Evolutionary conservation across 78 protist species (phyloP).

Genomic region (Chrysochromulina parva): DNA sequence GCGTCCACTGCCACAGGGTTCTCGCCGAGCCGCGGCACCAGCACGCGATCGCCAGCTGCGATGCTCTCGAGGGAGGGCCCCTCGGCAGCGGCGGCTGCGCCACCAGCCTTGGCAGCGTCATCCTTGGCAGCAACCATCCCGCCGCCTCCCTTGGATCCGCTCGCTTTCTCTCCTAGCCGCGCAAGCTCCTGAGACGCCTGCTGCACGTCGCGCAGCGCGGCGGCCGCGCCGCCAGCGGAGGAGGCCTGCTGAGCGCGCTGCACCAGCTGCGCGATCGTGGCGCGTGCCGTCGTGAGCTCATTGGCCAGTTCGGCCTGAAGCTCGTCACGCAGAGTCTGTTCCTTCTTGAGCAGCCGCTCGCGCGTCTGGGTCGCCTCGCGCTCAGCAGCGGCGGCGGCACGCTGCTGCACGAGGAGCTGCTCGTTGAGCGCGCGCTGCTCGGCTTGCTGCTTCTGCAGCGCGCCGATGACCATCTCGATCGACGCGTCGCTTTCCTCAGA

Average conservation of each 20-base stretch:
- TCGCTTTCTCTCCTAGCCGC: no score
- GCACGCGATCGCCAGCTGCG: neutral
- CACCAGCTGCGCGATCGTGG: neutral
- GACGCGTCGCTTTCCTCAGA: neutral
- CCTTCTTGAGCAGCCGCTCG: neutral
- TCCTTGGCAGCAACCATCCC: neutral
- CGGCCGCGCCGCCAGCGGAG: no score
- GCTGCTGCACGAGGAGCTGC: neutral
- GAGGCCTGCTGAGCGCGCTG: no score
- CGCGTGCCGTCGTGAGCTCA: neutral
- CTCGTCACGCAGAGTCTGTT: neutral
- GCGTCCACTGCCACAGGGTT: neutral
- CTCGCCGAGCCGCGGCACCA: slow-evolving; percentile 5
- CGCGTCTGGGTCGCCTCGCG: neutral
- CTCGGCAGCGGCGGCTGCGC: neutral
- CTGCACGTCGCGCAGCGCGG: no score
- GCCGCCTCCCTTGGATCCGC: neutral
- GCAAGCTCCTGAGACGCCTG: no score
- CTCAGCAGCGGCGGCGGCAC: no score
- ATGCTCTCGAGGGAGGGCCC: neutral
- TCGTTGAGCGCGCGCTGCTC: neutral
- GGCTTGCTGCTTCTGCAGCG: neutral
- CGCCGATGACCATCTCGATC: neutral
- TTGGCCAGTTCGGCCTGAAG: neutral
- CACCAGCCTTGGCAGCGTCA: neutral